These are phyloP conservation scores for Plenodomus biglobosus DNA, from an alignment of 2,329 filamentous ascomycete genomes.

Conservation along the genomic window DNA sequence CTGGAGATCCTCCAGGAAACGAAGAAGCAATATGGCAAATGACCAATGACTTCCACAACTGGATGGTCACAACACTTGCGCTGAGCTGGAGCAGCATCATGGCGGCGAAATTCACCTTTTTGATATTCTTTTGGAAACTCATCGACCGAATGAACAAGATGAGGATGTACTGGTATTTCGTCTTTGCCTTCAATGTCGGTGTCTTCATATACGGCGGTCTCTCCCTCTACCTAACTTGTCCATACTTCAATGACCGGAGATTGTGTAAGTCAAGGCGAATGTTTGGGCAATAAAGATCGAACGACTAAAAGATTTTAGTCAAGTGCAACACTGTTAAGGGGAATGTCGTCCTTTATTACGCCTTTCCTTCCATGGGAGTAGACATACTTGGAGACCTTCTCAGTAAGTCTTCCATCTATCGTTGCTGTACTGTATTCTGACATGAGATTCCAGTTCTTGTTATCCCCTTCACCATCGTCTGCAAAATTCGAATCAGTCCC, in stretches of 20 bases:
- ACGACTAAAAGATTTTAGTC: too few species aligned
- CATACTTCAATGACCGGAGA: not conserved
- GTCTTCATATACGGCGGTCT: not conserved
- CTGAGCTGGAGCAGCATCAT: not conserved
- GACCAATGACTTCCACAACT: constrained; percentile 3
- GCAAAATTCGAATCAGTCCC: constrained; percentile 3
- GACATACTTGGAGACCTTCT: too few species aligned
- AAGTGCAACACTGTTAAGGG: too few species aligned
- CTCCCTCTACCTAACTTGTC: not conserved
- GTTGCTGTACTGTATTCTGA: too few species aligned
- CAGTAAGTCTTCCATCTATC: not conserved
- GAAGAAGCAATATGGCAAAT: not conserved
- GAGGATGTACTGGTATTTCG: not conserved
- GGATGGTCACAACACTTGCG: not conserved
- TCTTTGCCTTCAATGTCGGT: not conserved
- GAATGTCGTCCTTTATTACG: too few species aligned
- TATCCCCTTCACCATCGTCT: constrained; percentile 6
- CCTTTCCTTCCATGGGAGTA: too few species aligned
- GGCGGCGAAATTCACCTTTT: constrained; percentile 1
- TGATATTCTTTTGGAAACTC: constrained; percentile 1
- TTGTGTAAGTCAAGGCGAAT: not conserved
- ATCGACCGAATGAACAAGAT: not conserved
- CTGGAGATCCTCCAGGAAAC: not conserved
- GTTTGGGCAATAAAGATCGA: too few species aligned
- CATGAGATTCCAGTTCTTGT: not conserved